phyloP scores from a whole-genome alignment of 768 basidiomycete species.

The Lactifluus hygrophoroides region DNA sequence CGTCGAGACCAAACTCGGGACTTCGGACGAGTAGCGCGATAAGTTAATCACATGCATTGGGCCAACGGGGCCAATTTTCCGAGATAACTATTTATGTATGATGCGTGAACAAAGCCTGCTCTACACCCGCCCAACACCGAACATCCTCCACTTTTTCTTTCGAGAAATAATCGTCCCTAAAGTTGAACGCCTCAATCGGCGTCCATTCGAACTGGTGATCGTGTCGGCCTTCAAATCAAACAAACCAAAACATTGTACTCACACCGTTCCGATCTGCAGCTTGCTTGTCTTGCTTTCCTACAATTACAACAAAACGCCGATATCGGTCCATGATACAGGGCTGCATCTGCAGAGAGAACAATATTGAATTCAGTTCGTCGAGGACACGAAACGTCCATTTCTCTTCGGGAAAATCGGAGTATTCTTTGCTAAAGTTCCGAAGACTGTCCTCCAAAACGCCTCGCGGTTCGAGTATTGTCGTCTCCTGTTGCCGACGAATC shows the following conservation, averaged over 20 bases:
- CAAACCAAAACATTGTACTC: conserved; percentile 26
- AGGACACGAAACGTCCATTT: conserved; percentile 35
- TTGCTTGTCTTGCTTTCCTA: conserved; percentile 29
- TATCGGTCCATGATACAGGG: conserved; percentile 52
- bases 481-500: conserved; percentile 8
- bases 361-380: conserved; percentile 31
- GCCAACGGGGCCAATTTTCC: too few relatives aligned
- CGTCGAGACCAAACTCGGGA: too few relatives aligned
- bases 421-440: conserved; percentile 32
- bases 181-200: conserved; percentile 38
- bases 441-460: conserved; percentile 39
- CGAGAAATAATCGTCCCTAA: conserved; percentile 48
- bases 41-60: conserved; percentile 13
- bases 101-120: not conserved
- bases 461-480: conserved; percentile 25
- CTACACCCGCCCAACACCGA: conserved; percentile 5
- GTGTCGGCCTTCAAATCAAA: not conserved
- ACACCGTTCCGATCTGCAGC: conserved; percentile 37
- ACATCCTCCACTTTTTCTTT: conserved; percentile 16
- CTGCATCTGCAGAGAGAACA: conserved; percentile 44
- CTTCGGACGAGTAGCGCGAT: not conserved
- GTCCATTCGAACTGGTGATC: conserved; percentile 48
- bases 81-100: not conserved
- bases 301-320: conserved; percentile 59
- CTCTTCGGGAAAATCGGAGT: conserved; percentile 28